Conservation (phyloP, 345 rosid genomes). For the Carallia brachiata region DNA sequence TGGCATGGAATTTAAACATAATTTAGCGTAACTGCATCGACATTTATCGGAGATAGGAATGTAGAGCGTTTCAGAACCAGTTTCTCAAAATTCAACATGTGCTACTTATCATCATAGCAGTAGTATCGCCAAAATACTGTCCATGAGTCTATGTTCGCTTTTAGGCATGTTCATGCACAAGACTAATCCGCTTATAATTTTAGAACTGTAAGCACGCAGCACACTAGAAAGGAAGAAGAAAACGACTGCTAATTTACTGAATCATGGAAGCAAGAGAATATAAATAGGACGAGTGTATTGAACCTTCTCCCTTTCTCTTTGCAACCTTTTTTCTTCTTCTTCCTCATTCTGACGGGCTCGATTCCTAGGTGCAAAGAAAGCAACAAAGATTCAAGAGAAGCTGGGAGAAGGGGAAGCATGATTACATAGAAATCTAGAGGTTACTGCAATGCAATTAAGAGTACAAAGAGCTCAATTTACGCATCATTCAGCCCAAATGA, state of each 20-base stretch:
- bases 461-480: background rate
- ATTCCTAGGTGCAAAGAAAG: conserved; percentile 39
- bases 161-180: too few relatives aligned
- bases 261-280: background rate
- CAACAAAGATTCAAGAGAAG: conserved; percentile 1
- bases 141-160: too few relatives aligned
- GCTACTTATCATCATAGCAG: too few relatives aligned
- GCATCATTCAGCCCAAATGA: background rate
- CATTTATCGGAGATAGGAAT: too few relatives aligned
- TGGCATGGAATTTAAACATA: too few relatives aligned
- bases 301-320: conserved; percentile 73
- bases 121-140: too few relatives aligned
- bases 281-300: background rate
- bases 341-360: conserved; percentile 38
- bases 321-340: conserved; percentile 49
- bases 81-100: too few relatives aligned
- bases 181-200: background rate
- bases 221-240: background rate
- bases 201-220: background rate
- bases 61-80: too few relatives aligned
- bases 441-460: background rate
- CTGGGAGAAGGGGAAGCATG: background rate
- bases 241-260: background rate
- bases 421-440: background rate
- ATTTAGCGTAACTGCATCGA: too few relatives aligned